Base-by-base conservation (phyloP, 2,329 filamentous ascomycete species). In the Penicillium sp. region DNA sequence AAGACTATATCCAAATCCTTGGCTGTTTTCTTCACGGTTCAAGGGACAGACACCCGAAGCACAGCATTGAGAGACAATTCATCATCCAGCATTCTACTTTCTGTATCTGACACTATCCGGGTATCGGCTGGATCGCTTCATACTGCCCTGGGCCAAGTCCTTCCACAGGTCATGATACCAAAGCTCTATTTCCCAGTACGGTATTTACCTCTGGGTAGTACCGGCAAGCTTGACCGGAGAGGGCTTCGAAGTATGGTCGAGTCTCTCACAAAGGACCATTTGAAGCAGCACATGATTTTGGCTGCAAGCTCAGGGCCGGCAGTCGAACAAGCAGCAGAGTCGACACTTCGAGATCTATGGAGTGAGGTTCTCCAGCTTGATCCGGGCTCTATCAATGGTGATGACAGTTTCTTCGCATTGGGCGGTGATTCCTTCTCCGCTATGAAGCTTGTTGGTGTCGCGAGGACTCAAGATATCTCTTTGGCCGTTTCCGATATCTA, bases 381-480 rank as follows among this genome's bases (percentile, higher is more conserved):
- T 7, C 58, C 72, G 3, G 73, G 74, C 5, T 75, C 76, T 21
- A 74, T 83, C 35, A 78, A 76, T 7, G 73, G 73, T 1, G 77
- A 81, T 54, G 80, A 82, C 51, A 81, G 75, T 54, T 83, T 83
- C 68, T 82, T 83, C 64, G 74, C 76, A 1, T 70, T 81, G 3
- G 81, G 81, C 30, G 81, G 81, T 29, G 81, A 83, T 61, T 82
- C 80, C 0, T 78, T 83, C 62, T 76, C 76, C 21, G 81, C 80
- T 5, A 83, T 83, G 79, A 77, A 76, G 31, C 74, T 83, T 1
- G 81, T 82, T 45, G 74, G 75, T 5, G 76, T 76, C 38, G 76
- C 77, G 29, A 73, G 78, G 7, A 73, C 75, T 5, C 72, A 75
- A 30, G 78, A 78, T 5, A 71, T 82, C 13, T 64, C 72, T 1